Evolutionary conservation across 2,329 filamentous ascomycete genomes (phyloP), one percentile per base, ranked within the genome.

Genomic region (Ramularia collo-cygni): DNA sequence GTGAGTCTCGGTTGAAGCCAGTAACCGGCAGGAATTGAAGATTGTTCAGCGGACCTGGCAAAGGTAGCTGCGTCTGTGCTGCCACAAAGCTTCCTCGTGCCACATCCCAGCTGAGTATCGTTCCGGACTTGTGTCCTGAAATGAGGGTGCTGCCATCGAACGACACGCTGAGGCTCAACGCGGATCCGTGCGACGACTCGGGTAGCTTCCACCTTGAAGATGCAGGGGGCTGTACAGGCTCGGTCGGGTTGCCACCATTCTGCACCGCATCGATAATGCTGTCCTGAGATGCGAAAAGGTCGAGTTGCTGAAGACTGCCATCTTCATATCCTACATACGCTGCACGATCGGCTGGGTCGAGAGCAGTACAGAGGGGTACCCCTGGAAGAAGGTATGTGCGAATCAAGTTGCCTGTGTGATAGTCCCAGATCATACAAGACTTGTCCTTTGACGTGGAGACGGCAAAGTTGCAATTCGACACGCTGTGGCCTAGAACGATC

Each of bases 371-470:
- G 19, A 83, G 70, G 12, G 89, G 86, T 13, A 75, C 69, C n/a
- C 74, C 71, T 2, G 85, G 78, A 41, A 96, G 77, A 28, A 96
- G 72, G 49, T 93, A 79, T 3, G 88, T 96, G 30, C 89, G 79
- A 42, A 96, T 68, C 8, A 83, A 71, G 44, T 78, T 76, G 28
- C 86, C 86, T 1, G 79, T 85, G 46, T 81, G 78, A 60, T 93
- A 93, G 64, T 96, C 89, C 92, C 92, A 98, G 44, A 94, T 72
- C 55, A 95, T 81, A 53, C 86, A 86, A 6, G 86, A 92, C 64
- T 85, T 89, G 66, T 96, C 92, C 53, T 77, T 80, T 50, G 86
- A 86, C 5, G 81, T 78, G 3, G 90, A 93, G 14, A 95, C 75
- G 43, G 84, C 89, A 45, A 96, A 79, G 61, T 85, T 90, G 43